Percentiles rank a stretch among this genome's conserved stretches.
Evolutionary conservation across 2,329 filamentous ascomycete species (phyloP).

Genomic region (Eutypella sp.): DNA sequence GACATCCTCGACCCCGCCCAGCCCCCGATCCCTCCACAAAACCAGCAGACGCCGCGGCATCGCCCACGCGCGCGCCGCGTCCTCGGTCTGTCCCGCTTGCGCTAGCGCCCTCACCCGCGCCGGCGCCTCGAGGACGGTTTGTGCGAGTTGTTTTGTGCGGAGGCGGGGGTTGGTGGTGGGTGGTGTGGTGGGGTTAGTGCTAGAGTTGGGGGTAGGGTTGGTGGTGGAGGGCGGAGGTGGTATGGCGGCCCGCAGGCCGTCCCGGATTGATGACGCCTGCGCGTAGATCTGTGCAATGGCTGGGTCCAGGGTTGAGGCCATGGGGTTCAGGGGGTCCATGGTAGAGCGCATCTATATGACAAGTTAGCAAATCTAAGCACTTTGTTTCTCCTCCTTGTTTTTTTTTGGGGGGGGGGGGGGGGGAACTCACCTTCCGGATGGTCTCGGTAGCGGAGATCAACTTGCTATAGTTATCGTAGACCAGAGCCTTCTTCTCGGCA

Average conservation of each 20-base stretch:
- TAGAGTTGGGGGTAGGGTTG: constrained; percentile 12
- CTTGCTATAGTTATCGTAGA: constrained; percentile 98
- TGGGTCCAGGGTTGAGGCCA: constrained; percentile 66
- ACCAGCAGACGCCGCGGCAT: constrained; percentile 47
- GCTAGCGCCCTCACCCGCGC: constrained; percentile 54
- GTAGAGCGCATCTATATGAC: constrained; percentile 71
- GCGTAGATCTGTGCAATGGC: constrained; percentile 72
- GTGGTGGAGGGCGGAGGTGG: constrained; percentile 43
- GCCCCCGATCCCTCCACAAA: constrained; percentile 48
- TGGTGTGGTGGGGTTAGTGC: background rate
- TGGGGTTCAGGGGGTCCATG: constrained; percentile 74
- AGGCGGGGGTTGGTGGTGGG: background rate
- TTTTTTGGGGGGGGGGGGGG: no score
- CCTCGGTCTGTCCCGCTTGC: constrained; percentile 52
- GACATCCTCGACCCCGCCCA: constrained; percentile 54
- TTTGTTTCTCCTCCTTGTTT: no score
- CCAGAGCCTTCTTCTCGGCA: constrained; percentile 91
- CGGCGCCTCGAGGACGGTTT: constrained; percentile 58
- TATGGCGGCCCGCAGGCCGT: constrained; percentile 42
- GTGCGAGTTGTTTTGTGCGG: constrained; percentile 49
- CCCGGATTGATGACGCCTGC: constrained; percentile 50
- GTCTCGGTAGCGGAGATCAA: constrained; percentile 95
- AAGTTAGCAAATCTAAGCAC: no score
- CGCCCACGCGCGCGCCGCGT: constrained; percentile 55
- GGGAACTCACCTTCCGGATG: constrained; percentile 67